Base-by-base conservation (phyloP, 2,329 filamentous ascomycete species). In the Scopulariopsis brevicaulis region DNA sequence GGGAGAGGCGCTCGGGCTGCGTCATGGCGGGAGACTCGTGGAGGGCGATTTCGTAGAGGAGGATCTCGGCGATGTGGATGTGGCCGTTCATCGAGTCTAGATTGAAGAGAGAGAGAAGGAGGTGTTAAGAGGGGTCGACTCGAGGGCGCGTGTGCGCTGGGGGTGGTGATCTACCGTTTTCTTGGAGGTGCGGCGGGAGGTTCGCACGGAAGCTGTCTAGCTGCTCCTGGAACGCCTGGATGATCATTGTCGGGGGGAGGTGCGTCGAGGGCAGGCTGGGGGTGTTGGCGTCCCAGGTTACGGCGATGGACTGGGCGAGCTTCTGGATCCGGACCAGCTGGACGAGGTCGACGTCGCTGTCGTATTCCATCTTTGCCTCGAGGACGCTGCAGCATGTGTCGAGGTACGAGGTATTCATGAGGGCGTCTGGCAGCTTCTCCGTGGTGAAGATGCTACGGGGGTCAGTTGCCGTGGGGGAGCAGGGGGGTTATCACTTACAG, bases 301-400 rank as follows among this genome's bases (percentile, higher is more conserved):
- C 63, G 5, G 72, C 71, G 48, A 80, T 77, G 5, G 71, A 70
- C 62, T 80, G 77, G 1, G 74, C 68, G 1, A 80, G 67, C 62
- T 76, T 74, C 65, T 80, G 77, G 7, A 74, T 70, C 59, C 71
- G 71, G 60, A 79, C 71, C 4, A 81, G 69, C 58, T 74, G 69
- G 12, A 77, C 68, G 5, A 78, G 66, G 5, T 75, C 70, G 51
- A 70, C 66, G 55, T 81, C 78, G 0, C 72, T 73, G 0, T 73
- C 69, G 48, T 70, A 69, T 59, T 78, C 74, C 62, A 69, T 72
- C 15, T 67, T 68, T n/a, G 66, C 64, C 56, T 74, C 71, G 10
- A 81, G 68, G 11, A 73, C 67, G 11, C 64, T 67, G 65, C 72
- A 75, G 65, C 74, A 79, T 0, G 64, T 67, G 20, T 77, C 73